Percentiles rank a stretch among this genome's conserved stretches.
These are phyloP conservation scores for Podospora anserina DNA, from an alignment of 495 filamentous ascomycete genomes.

Conservation along the genomic window DNA sequence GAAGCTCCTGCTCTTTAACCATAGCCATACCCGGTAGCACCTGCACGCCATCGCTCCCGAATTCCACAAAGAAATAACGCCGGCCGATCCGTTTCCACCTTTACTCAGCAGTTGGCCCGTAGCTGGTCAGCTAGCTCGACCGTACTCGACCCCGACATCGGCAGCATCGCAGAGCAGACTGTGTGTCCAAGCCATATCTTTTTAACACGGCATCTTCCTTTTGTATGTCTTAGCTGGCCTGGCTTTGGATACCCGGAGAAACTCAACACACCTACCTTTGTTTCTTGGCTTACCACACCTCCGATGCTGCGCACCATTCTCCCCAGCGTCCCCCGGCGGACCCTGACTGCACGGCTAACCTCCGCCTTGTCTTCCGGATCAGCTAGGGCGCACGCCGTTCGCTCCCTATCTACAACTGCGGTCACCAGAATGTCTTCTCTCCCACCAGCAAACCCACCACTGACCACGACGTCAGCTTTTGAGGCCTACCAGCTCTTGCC, in stretches of 20 bases:
- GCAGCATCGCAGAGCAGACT: not conserved
- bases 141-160: not conserved
- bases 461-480: conserved; percentile 57
- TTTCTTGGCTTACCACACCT: conserved; percentile 1
- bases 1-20: not conserved
- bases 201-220: not conserved
- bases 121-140: not conserved
- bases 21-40: not conserved
- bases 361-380: conserved; percentile 20
- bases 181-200: not conserved
- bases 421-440: conserved; percentile 29
- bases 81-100: not conserved
- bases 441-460: conserved; percentile 33
- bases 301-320: conserved; percentile 33
- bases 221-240: not conserved
- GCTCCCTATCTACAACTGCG: conserved; percentile 28
- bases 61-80: not conserved
- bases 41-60: not conserved
- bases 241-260: not conserved
- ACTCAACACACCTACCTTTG: not conserved
- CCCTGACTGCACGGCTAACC: conserved; percentile 13
- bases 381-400: conserved; percentile 8
- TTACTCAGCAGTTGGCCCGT: no score
- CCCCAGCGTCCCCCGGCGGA: conserved; percentile 28
- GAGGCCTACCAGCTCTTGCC: conserved; percentile 80